Evolutionary conservation across 208 protist genomes (phyloP).

Genomic region (Crithidia expoeki): DNA sequence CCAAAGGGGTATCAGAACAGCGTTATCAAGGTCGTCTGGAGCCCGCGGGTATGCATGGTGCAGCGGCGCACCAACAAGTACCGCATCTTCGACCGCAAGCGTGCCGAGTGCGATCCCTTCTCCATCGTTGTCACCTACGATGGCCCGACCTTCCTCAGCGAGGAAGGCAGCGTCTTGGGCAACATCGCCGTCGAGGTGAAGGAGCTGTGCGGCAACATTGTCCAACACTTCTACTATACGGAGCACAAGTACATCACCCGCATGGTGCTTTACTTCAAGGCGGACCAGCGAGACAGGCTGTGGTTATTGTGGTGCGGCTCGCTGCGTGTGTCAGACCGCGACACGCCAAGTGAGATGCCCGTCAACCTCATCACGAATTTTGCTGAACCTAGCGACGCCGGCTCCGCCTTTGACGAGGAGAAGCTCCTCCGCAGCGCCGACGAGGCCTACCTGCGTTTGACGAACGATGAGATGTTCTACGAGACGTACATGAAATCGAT

Average conservation of each 20-base stretch:
- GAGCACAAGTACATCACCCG: constrained; percentile 92
- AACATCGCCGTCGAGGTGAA: constrained; percentile 80
- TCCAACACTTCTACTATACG: constrained; percentile 89
- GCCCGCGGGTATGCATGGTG: constrained; percentile 84
- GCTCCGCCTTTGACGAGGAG: constrained; percentile 55
- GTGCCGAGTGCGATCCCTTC: constrained; percentile 74
- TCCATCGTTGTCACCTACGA: constrained; percentile 84
- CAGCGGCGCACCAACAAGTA: constrained; percentile 87
- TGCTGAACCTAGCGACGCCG: constrained; percentile 41
- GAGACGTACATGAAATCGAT: constrained; percentile 71
- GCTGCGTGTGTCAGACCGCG: constrained; percentile 75
- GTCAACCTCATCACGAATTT: constrained; percentile 84
- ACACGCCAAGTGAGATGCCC: constrained; percentile 71
- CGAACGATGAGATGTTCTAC: constrained; percentile 80
- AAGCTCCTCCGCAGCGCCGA: constrained; percentile 59
- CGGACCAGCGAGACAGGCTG: constrained; percentile 64
- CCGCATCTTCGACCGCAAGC: constrained; percentile 68
- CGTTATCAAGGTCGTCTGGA: constrained; percentile 87
- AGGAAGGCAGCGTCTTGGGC: constrained; percentile 76
- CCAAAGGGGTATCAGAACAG: constrained; percentile 88
- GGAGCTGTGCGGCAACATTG: constrained; percentile 78
- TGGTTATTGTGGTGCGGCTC: constrained; percentile 90
- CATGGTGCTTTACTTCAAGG: constrained; percentile 92
- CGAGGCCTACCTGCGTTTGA: constrained; percentile 56
- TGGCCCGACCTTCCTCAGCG: constrained; percentile 79